Conservation (phyloP, 2,329 filamentous ascomycete genomes). For the Myriosclerotinia duriaeana region DNA sequence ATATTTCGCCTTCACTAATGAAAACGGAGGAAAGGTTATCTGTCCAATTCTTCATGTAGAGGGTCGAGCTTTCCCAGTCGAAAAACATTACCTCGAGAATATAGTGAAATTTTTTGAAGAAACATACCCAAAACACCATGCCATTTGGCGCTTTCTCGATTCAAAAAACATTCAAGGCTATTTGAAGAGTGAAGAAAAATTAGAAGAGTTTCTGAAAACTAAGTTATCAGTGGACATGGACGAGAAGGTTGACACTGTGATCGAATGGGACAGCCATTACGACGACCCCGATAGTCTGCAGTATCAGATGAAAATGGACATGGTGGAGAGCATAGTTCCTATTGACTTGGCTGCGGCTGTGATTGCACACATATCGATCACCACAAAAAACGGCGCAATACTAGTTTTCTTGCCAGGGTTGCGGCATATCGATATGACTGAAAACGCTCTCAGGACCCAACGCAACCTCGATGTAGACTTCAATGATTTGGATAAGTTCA, state of each 20-base stretch:
- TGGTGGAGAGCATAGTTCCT: slow-evolving; percentile 61
- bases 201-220: not conserved
- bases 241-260: not conserved
- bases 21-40: slow-evolving; percentile 51
- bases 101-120: slow-evolving; percentile 60
- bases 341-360: slow-evolving; percentile 76
- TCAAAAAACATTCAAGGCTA: not conserved
- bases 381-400: slow-evolving; percentile 78
- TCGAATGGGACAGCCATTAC: slow-evolving; percentile 7
- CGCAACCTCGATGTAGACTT: slow-evolving; percentile 61
- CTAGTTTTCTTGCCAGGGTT: slow-evolving; percentile 90
- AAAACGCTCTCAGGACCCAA: slow-evolving; percentile 68
- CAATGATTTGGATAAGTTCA: slow-evolving; percentile 69
- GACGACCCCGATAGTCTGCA: slow-evolving; percentile 13
- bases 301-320: slow-evolving; percentile 39
- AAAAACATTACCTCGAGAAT: slow-evolving; percentile 84
- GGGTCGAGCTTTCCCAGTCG: slow-evolving; percentile 82
- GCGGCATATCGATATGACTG: slow-evolving; percentile 78
- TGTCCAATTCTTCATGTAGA: slow-evolving; percentile 83
- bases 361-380: slow-evolving; percentile 77
- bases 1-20: slow-evolving; percentile 70
- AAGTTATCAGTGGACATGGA: not conserved
- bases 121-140: not conserved
- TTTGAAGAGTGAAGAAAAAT: not conserved
- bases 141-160: not conserved